Evolutionary conservation across 768 basidiomycete species (phyloP).

Genomic region (Dentipellis sp.): DNA sequence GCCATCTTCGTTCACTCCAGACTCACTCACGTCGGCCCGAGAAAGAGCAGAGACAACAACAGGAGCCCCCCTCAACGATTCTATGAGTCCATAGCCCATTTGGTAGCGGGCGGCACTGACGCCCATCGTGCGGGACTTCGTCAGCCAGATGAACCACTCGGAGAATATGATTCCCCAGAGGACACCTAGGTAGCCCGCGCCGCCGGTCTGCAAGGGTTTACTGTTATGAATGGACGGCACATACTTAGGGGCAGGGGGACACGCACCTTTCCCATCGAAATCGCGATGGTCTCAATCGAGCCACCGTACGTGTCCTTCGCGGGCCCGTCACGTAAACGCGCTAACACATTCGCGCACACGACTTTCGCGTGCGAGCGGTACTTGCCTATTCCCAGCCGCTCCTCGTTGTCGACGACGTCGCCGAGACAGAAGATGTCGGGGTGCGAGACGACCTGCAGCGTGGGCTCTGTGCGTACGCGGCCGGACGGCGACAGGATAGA

Average conservation of each 20-base stretch:
- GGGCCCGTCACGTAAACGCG: slow-evolving; percentile 28
- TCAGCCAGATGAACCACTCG: background rate
- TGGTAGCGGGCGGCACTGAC: background rate
- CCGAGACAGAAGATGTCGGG: slow-evolving; percentile 52
- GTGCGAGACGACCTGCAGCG: slow-evolving; percentile 42
- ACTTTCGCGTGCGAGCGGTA: slow-evolving; percentile 30
- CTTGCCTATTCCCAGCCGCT: slow-evolving; percentile 51
- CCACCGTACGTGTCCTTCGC: slow-evolving; percentile 36
- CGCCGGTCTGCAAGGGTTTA: background rate
- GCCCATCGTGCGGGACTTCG: background rate
- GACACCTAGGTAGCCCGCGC: background rate
- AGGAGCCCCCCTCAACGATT: background rate
- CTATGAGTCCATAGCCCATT: background rate
- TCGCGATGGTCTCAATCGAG: slow-evolving; percentile 36
- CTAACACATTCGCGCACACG: slow-evolving; percentile 38
- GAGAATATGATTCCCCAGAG: background rate
- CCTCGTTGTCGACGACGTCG: slow-evolving; percentile 52
- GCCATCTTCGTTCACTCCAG: too few relatives aligned
- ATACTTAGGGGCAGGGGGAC: background rate
- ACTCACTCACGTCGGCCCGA: too few relatives aligned
- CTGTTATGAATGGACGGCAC: background rate
- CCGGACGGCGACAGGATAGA: slow-evolving; percentile 23
- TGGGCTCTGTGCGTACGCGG: slow-evolving; percentile 42
- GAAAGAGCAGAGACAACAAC: too few relatives aligned
- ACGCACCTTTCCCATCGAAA: slow-evolving; percentile 5